Evolutionary conservation across 805 yeast genomes (phyloP), one percentile per base, ranked within the genome.

Genomic region (Candida schatavii): DNA sequence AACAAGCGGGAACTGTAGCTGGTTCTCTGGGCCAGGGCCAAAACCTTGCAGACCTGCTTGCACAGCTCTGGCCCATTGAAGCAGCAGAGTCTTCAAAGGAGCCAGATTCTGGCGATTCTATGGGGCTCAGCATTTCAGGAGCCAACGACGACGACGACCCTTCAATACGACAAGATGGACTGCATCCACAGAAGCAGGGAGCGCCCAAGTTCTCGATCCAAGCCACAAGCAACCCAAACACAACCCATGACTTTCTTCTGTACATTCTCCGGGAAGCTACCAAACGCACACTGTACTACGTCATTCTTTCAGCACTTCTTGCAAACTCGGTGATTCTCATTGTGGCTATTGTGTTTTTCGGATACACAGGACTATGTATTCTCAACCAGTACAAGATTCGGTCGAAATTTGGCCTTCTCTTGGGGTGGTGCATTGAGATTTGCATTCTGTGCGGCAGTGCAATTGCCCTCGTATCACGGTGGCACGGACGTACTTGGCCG

Each of bases 341-440:
- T 22, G 17, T 19, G 5, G 11, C 27, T 15, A 14, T 36, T 6
- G 13, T 14, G 6, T 33, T 33, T 13, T 33, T 33, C 20, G 36
- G 22, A 4, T 33, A 33, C n/a, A 21, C 26, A 5, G 13, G 17
- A 27, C 15, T 33, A 5, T 36, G 39, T 22, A 36, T 36, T 3
- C 13, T 38, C 14, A 68, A 68, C 39, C 54, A 54, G 32, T 67
- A 63, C 41, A 61, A 60, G 37, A 54, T 69, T 10, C 48, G 68
- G 22, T 65, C 70, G 2, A 61, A 50, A 40, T 32, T 63, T 7
- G 74, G 74, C 0, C 49, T 69, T 17, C 23, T 69, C 9, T 33
- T 58, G 18, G 73, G 70, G 3, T 69, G 74, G 74, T 30, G 60
- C 4, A 50, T 54, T 4, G 59, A 57, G 20, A 55, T 55, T 0